Conservation (phyloP, 225 moss, liverwort and hornwort species). For the Ulota crispa region DNA sequence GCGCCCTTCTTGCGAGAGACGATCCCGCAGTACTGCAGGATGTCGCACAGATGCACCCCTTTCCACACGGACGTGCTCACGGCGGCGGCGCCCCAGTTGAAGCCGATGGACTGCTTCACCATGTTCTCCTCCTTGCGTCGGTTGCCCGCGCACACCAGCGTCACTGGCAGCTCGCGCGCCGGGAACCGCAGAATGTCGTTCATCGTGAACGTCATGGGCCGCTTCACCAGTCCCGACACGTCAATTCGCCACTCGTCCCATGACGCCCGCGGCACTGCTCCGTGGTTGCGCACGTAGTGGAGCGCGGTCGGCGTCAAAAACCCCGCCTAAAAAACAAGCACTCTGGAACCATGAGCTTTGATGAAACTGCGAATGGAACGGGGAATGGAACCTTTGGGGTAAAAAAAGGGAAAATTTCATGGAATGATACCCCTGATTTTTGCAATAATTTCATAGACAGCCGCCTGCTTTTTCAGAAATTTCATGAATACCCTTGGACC, state of each 20-base stretch:
- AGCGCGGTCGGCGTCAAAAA: conserved; percentile 76
- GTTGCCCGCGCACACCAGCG: conserved; percentile 93
- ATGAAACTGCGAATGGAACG: background rate
- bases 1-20: conserved; percentile 65
- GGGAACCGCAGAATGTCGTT: conserved; percentile 62
- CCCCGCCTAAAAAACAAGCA: conserved; percentile 46
- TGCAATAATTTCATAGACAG: too few species aligned
- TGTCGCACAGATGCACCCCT: conserved; percentile 73
- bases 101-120: conserved; percentile 82
- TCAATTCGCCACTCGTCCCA: conserved; percentile 90
- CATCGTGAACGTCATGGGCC: conserved; percentile 66
- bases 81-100: conserved; percentile 89
- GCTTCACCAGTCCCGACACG: conserved; percentile 65
- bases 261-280: conserved; percentile 66
- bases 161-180: conserved; percentile 67
- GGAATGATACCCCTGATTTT: too few species aligned
- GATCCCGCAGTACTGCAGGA: conserved; percentile 75
- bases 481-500: too few species aligned
- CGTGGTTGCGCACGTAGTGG: conserved; percentile 96
- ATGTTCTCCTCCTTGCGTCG: conserved; percentile 95
- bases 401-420: too few species aligned
- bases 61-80: conserved; percentile 84
- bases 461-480: too few species aligned
- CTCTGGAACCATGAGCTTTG: background rate
- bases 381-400: too few species aligned